phyloP scores from a whole-genome alignment of 352 stramenopile species.

The Plasmopara halstedii region DNA sequence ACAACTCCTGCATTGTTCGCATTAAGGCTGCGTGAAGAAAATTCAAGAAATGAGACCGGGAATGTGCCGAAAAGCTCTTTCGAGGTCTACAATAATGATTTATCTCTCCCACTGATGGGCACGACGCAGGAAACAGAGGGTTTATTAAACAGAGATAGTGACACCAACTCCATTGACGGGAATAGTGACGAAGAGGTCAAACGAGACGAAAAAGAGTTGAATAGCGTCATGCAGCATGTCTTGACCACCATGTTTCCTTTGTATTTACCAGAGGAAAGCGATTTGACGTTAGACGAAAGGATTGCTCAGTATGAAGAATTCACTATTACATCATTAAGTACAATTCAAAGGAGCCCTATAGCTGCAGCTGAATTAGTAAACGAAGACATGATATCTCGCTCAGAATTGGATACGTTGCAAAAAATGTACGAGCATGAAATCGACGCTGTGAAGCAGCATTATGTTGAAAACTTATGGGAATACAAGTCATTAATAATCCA shows the following conservation, averaged over 20 bases:
- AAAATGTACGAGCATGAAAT: constrained; percentile 33
- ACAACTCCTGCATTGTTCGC: constrained; percentile 28
- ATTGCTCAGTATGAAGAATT: constrained; percentile 55
- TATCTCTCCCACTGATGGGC: background rate
- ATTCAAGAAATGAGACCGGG: constrained; percentile 7
- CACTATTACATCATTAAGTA: constrained; percentile 13
- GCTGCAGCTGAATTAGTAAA: background rate
- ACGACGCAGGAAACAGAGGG: constrained; percentile 30
- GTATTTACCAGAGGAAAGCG: constrained; percentile 22
- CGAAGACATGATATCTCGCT: constrained; percentile 10
- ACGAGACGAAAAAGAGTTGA: constrained; percentile 42
- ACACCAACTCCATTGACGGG: constrained; percentile 17
- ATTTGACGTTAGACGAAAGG: constrained; percentile 27
- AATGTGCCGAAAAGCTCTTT: background rate
- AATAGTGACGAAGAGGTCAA: constrained; percentile 25
- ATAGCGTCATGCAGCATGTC: constrained; percentile 35
- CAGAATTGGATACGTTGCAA: constrained; percentile 38
- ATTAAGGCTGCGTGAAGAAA: constrained; percentile 29
- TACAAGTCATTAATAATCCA: constrained; percentile 72
- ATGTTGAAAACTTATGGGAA: constrained; percentile 43
- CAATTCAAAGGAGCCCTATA: constrained; percentile 6
- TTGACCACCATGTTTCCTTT: constrained; percentile 43
- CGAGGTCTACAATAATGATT: background rate
- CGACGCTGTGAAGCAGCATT: constrained; percentile 44
- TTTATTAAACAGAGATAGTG: constrained; percentile 43